Base-by-base conservation (phyloP, 2,329 filamentous ascomycete genomes). In the Periglandula ipomoeae region DNA sequence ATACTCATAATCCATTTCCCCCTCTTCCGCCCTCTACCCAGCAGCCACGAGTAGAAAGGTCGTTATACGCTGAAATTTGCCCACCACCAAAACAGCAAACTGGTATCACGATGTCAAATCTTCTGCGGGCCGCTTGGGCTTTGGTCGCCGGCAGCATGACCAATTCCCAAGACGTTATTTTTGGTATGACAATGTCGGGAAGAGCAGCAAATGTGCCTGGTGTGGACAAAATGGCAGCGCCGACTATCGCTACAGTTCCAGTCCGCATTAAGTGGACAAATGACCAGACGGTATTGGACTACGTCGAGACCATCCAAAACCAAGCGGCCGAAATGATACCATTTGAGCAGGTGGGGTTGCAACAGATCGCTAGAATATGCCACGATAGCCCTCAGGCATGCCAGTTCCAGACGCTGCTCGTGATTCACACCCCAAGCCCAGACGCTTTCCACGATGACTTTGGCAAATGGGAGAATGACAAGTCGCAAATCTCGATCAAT, bases 141-240 rank as follows among this genome's bases (percentile, higher is more conserved):
- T 70, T 74, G 46, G 57, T 83, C 1, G 56, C 79, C 5, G 62
- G 69, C 19, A 62, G 64, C 11, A 81, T 81, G 52, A 57, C 69
- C 3, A 75, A 52, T 2, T 50, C 50, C 0, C 35, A 64, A 1
- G 69, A 72, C 46, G 60, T 72, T 9, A 57, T 68, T 5, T 72
- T 73, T 45, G 71, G 71, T 1, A 62, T 66, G 48, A 72, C 69
- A 0, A 55, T 71, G 2, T 68, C 69, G 2, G 70, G 71, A 8
- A 64, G 70, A 17, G n/a, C n/a, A n/a, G n/a, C n/a, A n/a, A 53
- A 55, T 2, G 48, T 61, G 0, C 24, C 37, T 2, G 57, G 52
- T 15, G 49, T 55, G 15, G 54, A 60, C 8, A 22, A 35, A 2
- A 55, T 59, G 15, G 40, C 51, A 5, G 59, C 53, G 3, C 59